Percentiles rank a stretch among this genome's conserved stretches.
Evolutionary conservation across 2,329 filamentous ascomycete genomes (phyloP).

Genomic region (Pseudogymnoascus sp.): DNA sequence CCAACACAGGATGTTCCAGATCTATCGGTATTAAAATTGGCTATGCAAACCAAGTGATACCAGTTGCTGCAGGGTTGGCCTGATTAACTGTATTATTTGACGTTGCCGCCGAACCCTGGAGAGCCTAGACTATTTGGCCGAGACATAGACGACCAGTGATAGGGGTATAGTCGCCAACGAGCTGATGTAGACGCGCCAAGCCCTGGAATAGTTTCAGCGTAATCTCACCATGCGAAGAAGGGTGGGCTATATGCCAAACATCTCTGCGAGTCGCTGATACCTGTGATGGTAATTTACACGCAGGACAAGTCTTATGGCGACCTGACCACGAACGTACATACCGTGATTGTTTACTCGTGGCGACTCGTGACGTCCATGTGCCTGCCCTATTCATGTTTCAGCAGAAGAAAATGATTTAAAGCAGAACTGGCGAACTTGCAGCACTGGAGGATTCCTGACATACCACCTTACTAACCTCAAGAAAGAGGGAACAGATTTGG

Average conservation of each 20-base stretch:
- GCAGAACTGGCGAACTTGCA: background rate
- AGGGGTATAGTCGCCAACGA: background rate
- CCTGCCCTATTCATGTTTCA: background rate
- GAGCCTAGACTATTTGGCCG: background rate
- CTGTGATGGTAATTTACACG: background rate
- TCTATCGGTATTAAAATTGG: background rate
- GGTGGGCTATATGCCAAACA: background rate
- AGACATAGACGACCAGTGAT: conserved; percentile 1
- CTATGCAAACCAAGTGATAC: background rate
- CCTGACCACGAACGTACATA: background rate
- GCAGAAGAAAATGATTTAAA: background rate
- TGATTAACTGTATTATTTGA: background rate
- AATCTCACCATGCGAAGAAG: background rate
- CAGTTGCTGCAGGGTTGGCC: background rate
- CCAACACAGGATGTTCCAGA: background rate
- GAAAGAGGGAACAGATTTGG: background rate
- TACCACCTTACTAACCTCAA: background rate
- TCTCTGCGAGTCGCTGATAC: background rate
- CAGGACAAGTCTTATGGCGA: background rate
- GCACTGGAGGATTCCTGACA: background rate
- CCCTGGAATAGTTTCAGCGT: conserved; percentile 2
- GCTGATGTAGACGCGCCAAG: background rate
- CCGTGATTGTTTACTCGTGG: background rate
- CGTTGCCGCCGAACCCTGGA: background rate
- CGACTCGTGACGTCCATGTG: background rate